phyloP scores from a whole-genome alignment of 345 rosid species.

The Bruguiera gymnorhiza region DNA sequence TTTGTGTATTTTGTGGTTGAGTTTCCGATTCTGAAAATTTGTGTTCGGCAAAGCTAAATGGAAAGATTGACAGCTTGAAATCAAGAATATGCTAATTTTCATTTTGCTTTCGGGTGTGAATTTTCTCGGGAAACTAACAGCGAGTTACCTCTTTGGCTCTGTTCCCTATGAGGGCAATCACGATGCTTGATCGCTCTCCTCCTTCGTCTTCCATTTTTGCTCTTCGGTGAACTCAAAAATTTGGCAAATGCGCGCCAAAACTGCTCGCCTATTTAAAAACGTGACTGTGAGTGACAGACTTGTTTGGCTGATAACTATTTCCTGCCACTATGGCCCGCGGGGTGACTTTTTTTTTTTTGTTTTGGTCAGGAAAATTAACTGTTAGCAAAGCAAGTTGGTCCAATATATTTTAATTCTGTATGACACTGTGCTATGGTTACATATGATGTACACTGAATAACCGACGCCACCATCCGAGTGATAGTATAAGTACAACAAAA shows the following conservation, averaged over 20 bases:
- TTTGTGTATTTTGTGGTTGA: not conserved
- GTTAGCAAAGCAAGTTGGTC: no score
- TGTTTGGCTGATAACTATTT: no score
- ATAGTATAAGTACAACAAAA: no score
- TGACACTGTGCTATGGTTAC: no score
- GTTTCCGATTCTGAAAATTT: not conserved
- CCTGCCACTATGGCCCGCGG: no score
- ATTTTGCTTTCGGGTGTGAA: slow-evolving; percentile 2
- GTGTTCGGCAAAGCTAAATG: not conserved
- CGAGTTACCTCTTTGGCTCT: slow-evolving; percentile 84
- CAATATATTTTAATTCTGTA: no score
- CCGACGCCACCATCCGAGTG: no score
- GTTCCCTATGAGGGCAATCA: slow-evolving; percentile 78
- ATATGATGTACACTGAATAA: no score
- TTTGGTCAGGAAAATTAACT: no score
- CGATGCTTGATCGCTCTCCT: slow-evolving; percentile 79
- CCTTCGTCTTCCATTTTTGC: slow-evolving; percentile 76
- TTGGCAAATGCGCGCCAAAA: not conserved
- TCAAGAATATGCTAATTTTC: not conserved
- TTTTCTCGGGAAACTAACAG: slow-evolving; percentile 33
- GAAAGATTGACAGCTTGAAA: not conserved
- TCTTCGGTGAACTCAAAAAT: not conserved
- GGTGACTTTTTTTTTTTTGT: no score
- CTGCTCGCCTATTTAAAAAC: no score
- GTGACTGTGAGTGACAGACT: no score